A percentile compares a stretch with the other conserved stretches of the same genome.
These are phyloP conservation scores for Schizosaccharomyces japonicus DNA, from an alignment of 805 yeast species.

Conservation along the genomic window DNA sequence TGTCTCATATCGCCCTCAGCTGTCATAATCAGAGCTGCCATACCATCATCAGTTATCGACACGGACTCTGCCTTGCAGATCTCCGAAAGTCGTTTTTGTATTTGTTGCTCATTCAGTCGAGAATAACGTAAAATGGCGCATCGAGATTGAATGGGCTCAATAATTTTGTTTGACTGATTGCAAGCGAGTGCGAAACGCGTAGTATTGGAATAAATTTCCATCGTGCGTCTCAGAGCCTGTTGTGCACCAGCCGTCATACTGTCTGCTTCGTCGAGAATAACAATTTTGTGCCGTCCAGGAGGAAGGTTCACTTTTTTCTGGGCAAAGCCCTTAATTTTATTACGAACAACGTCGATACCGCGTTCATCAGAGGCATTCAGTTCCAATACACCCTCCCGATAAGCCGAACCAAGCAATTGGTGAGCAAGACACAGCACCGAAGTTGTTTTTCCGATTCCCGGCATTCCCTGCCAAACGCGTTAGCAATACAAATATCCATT, in stretches of 20 bases:
- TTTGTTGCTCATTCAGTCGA: constrained; percentile 63
- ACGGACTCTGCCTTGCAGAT: constrained; percentile 48
- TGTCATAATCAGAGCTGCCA: constrained; percentile 76
- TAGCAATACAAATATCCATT: not conserved
- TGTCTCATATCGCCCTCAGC: constrained; percentile 99
- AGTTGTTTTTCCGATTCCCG: constrained; percentile 95
- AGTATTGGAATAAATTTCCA: constrained; percentile 87
- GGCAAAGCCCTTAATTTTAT: constrained; percentile 83
- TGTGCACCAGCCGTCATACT: constrained; percentile 95
- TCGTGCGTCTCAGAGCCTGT: constrained; percentile 77
- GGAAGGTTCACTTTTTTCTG: constrained; percentile 78
- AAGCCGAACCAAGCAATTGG: constrained; percentile 46
- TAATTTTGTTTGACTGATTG: constrained; percentile 78
- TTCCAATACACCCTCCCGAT: constrained; percentile 67
- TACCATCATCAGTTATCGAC: constrained; percentile 64
- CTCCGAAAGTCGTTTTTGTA: constrained; percentile 49
- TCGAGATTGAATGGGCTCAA: constrained; percentile 87
- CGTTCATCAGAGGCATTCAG: constrained; percentile 91
- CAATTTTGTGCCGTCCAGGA: constrained; percentile 72
- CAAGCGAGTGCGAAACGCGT: constrained; percentile 98
- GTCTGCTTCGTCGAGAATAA: constrained; percentile 87
- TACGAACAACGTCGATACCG: constrained; percentile 89
- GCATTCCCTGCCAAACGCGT: constrained; percentile 30
- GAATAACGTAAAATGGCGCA: constrained; percentile 82
- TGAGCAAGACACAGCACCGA: constrained; percentile 74